Base-by-base conservation (phyloP, 352 stramenopile genomes). In the Chrysophaeum taylorii region DNA sequence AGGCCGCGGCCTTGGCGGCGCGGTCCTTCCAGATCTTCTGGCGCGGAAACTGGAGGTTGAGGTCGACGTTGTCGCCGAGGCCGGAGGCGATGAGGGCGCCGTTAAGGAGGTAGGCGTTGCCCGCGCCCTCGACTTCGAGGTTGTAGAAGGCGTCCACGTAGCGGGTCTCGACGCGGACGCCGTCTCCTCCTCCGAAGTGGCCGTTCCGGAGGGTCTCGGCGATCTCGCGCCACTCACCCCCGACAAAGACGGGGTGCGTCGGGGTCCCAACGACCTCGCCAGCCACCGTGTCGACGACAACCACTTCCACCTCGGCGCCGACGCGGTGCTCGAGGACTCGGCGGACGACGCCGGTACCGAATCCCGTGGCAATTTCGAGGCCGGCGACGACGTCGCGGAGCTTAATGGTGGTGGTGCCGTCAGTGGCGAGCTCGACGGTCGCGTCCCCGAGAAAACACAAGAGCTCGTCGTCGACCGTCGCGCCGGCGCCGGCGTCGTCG, bases 61-160 rank as follows among this genome's bases (percentile, higher is more conserved):
- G 52, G 25, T 15, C 25, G 27, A 39, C 9, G 52, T 31, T 31
- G 7, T 2, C 14, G 52, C 5, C 52, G 27, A 63, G 27, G 52
- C 52, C 52, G 9, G 52, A 9, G 27, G 9, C 25, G 52, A 63
- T 38, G 52, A 35, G 39, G 33, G 33, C 52, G 27, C 15, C 52
- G 9, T 12, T n/a, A 2, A 23, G 27, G 52, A 36, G 25, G 27
- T n/a, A n/a, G n/a, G n/a, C n/a, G n/a, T n/a, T n/a, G n/a, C n/a
- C n/a, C 36, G 73, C 15, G 9, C 71, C 71, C 45, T 75, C 71
- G 41, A 75, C 45, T 69, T 75, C 71, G 33, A 75, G 43, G 37
- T 75, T 75, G 53, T 75, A 75, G 48, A 75, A 75, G 2, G 43
- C 23, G 21, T 75, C 71, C 23, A 75, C 43, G 48, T 68, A 43